Evolutionary conservation across 1,284 basidiomycete genomes (phyloP).

Genomic region (Sphagnurus paluster): DNA sequence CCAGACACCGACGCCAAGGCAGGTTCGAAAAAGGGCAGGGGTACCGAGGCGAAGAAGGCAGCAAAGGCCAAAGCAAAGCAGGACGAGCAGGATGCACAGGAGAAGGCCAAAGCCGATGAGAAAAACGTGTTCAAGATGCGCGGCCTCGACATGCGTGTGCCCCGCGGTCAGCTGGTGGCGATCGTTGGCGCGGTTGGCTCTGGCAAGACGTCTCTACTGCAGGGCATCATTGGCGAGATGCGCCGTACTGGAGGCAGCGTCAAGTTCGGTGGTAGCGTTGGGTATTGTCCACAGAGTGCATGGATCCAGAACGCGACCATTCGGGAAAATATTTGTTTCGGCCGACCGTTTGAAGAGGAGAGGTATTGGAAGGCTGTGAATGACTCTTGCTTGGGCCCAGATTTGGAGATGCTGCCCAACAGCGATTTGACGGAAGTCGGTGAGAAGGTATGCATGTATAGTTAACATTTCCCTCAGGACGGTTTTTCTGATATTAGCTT

Average conservation of each 20-base stretch:
- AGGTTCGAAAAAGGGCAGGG: conserved; percentile 18
- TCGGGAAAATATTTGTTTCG: conserved; percentile 86
- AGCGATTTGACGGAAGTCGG: conserved; percentile 90
- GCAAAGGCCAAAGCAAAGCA: conserved; percentile 10
- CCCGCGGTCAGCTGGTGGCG: conserved; percentile 73
- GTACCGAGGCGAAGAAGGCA: conserved; percentile 10
- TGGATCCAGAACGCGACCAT: conserved; percentile 89
- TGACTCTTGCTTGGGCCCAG: conserved; percentile 75
- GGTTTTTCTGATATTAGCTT: conserved; percentile 4
- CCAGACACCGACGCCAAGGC: conserved; percentile 36
- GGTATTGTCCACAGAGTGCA: conserved; percentile 83
- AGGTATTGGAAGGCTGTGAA: conserved; percentile 77
- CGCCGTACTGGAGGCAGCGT: conserved; percentile 59
- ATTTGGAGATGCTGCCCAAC: conserved; percentile 79
- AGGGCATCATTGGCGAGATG: conserved; percentile 85
- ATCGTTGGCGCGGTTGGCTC: conserved; percentile 72
- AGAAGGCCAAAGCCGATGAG: conserved; percentile 29
- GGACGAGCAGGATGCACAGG: conserved; percentile 21
- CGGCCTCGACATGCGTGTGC: conserved; percentile 64
- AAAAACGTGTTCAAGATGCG: conserved; percentile 56
- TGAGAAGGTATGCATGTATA: conserved; percentile 55
- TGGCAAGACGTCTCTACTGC: conserved; percentile 75
- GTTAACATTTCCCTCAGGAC: not conserved
- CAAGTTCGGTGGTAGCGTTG: conserved; percentile 71
- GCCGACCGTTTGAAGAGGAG: conserved; percentile 75